Percentiles rank a stretch among this genome's conserved stretches.
These are phyloP conservation scores for Magnusiomyces sp. DNA, from an alignment of 1,139 yeast species.

Conservation along the genomic window DNA sequence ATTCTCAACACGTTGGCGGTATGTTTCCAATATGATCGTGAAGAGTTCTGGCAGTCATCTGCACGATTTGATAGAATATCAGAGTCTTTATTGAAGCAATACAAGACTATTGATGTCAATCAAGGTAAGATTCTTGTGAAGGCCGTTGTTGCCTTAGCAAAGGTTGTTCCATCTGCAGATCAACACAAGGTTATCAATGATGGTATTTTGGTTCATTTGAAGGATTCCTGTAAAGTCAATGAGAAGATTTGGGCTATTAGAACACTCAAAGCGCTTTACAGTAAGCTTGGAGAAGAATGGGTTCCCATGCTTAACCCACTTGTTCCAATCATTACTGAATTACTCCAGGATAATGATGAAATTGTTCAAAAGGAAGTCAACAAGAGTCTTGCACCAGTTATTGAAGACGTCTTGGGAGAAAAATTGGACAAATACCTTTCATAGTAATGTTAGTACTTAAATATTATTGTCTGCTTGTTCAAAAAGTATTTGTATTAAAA, in stretches of 20 bases:
- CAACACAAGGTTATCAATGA: conserved; percentile 64
- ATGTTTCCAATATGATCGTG: conserved; percentile 81
- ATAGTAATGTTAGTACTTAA: conserved; percentile 26
- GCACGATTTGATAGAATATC: conserved; percentile 72
- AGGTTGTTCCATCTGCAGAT: conserved; percentile 64
- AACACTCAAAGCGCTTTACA: conserved; percentile 71
- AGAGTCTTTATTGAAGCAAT: conserved; percentile 54
- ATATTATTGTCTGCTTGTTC: too few species aligned
- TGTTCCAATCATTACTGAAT: conserved; percentile 91
- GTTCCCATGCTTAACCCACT: conserved; percentile 81
- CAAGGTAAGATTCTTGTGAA: conserved; percentile 59
- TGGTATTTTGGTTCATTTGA: conserved; percentile 48
- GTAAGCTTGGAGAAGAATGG: conserved; percentile 94
- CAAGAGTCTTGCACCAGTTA: conserved; percentile 82
- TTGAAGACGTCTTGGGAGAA: conserved; percentile 89
- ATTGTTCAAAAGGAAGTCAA: conserved; percentile 87
- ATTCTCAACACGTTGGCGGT: conserved; percentile 62
- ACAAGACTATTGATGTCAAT: conserved; percentile 54
- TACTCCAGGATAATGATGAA: conserved; percentile 92
- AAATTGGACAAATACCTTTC: conserved; percentile 84
- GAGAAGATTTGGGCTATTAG: conserved; percentile 82
- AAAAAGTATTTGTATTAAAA: too few species aligned
- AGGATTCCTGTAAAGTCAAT: conserved; percentile 34
- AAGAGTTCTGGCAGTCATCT: conserved; percentile 89
- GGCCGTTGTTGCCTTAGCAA: conserved; percentile 68